Base-by-base conservation (phyloP, 2,329 filamentous ascomycete species). In the Fusarium sp. region DNA sequence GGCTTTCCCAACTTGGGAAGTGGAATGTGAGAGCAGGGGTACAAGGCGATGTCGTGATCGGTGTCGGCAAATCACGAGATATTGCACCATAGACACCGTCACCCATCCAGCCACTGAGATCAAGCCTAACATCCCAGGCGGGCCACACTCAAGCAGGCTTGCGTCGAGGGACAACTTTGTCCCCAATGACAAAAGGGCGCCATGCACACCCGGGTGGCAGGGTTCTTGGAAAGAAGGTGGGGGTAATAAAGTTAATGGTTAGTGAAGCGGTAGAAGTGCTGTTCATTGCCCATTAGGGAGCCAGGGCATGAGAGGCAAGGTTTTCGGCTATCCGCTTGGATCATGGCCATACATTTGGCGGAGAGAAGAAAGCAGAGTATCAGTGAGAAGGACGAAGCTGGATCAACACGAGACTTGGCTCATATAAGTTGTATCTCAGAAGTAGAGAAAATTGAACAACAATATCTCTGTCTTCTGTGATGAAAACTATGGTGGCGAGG, bases 81-180 rank as follows among this genome's bases (percentile, higher is more conserved):
- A 89, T 89, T 84, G 85, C 87, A 85, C 83, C 85, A 89, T 89
- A 82, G 78, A 72, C 76, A 72, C 76, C 77, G 83, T 83, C 84
- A 4, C 82, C 81, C 79, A 80, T 62, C 57, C 62, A 65, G 65
- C 69, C 70, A 76, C 62, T 76, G 67, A 71, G 60, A 74, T 63
- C 67, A 59, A 66, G 62, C 54, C 61, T 62, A 49, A 50, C 50
- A 57, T 57, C 63, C 60, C 38, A 44, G 46, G 53, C 61, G 62
- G 63, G 68, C 70, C 73, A 74, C 70, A 65, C 73, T 64, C 31
- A 51, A 59, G 49, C 51, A 61, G 70, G 60, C 68, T 49, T 65
- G 66, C 61, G 64, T 63, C 28, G 52, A 45, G 56, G 66, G 69
- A 72, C 66, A 71, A 52, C 69, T 74, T 24, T 67, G 55, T 64